Evolutionary conservation across 495 filamentous ascomycete genomes (phyloP), one percentile per base, ranked within the genome.

Genomic region (Daldinia bambusicola): DNA sequence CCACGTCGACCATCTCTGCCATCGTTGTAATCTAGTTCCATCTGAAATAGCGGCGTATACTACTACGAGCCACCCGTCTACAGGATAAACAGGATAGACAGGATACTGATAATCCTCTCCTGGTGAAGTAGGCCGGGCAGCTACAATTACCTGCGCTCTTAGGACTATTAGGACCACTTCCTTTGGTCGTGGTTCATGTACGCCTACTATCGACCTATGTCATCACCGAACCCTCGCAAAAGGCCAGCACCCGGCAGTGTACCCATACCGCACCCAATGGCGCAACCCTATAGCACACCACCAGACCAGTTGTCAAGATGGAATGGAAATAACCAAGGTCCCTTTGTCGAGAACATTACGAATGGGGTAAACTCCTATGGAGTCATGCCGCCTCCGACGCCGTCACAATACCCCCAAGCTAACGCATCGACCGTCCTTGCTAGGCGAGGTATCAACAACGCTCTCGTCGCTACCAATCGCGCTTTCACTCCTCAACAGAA

Each of bases 181-280:
- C 38, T 30, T 32, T 32, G 52, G 57, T 55, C 65, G 61, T 71
- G 67, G 70, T 66, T 69, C 66, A 78, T 80, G 77, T 75, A 77
- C 75, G 67, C 65, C 63, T 76, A 74, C 59, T 74, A 74, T 60
- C 70, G 69, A 45, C 61, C 79, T 75, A 84, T 84, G 82, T 79
- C 85, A 77, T 75, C 79, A 52, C 80, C 84, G 31, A 88, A 87
- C 64, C 73, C 86, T 55, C 85, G 91, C 80, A 95, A 95, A 81
- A 85, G 92, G 78, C 84, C 91, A 66, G 91, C 91, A 34, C 89
- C 92, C 50, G 92, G 92, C 72, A 82, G 85, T 53, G 77, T 83
- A 20, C 83, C 87, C 30, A 79, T 85, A 51, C 84, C 84, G 26
- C 68, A 60, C 78, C 63, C 81, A 78, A 71, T 77, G 78, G 67